Evolutionary conservation across 441 rosid species (phyloP), one percentile per base, ranked within the genome.

Genomic region (Gossypium laxum): DNA sequence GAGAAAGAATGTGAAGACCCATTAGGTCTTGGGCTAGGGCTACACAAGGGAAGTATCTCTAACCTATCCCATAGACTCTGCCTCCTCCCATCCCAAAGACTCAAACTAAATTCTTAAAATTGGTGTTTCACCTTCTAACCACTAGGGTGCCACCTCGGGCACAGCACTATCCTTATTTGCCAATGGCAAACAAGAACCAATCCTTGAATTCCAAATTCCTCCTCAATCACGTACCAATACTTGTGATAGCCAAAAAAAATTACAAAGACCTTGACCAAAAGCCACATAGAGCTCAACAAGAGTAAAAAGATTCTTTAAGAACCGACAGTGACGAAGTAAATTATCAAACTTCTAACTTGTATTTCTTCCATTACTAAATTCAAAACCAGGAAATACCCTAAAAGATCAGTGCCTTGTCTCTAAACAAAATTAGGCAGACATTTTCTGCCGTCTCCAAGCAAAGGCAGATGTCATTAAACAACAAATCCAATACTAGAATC

Each of bases 191-290:
- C 54, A 70, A 57, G 24, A 21, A 43, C 43, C 73, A 70, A 14
- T 41, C 41, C 66, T 38, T 38, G 59, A 71, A 26, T 60, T 71
- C 34, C 52, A 2, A 71, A 28, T 18, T 47, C 56, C 48, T 47
- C 56, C 59, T n/a, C 50, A 26, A 58, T 60, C 17, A 21, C 14
- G 15, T 7, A 43, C 32, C 67, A 8, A 3, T 10, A 47, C 56
- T 21, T 34, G 32, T 58, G 26, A 61, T 24, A 8, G 38, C 19
- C 56, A 28, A 28, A 30, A 28, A 15, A 21, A 12, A 1, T 38
- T 0, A 43, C n/a, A 65, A 65, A 12, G 17, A 18, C 34, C 28
- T 22, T 1, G 30, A 17, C 55, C 1, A 1, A 22, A 65, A 45
- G 54, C 41, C 55, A 47, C 34, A 22, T 45, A 43, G 18, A 65